These are phyloP conservation scores for Ophiostoma angusticollis DNA, from an alignment of 2,329 filamentous ascomycete genomes.

Conservation along the genomic window DNA sequence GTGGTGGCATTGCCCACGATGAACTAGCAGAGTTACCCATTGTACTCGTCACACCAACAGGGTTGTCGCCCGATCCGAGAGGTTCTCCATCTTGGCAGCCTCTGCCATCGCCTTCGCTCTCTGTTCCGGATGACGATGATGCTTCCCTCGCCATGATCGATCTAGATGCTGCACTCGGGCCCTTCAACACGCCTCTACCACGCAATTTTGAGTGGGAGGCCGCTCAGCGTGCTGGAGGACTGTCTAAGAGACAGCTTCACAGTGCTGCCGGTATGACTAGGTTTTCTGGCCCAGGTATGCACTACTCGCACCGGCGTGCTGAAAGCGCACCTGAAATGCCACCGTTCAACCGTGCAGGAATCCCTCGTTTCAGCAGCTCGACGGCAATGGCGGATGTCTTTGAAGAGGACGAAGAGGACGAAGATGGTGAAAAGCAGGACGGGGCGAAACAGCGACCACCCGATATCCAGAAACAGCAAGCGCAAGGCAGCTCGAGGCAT, in stretches of 20 bases:
- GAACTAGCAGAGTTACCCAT: slow-evolving; percentile 19
- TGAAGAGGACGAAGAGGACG: slow-evolving; percentile 65
- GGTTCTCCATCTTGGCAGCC: slow-evolving; percentile 22
- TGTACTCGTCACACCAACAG: slow-evolving; percentile 30
- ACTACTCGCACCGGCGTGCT: slow-evolving; percentile 61
- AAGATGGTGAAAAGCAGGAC: slow-evolving; percentile 13
- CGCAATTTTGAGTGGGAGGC: slow-evolving; percentile 54
- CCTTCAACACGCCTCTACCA: slow-evolving; percentile 69
- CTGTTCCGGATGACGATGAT: slow-evolving; percentile 45
- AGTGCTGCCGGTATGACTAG: slow-evolving; percentile 61
- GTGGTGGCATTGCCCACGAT: slow-evolving; percentile 11
- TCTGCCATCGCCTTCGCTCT: slow-evolving; percentile 17
- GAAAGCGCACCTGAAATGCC: slow-evolving; percentile 71
- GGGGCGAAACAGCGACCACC: neutral
- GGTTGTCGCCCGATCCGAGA: slow-evolving; percentile 17
- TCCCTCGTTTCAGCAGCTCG: slow-evolving; percentile 50
- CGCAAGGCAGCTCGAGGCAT: neutral
- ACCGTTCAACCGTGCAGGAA: slow-evolving; percentile 55
- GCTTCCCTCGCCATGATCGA: slow-evolving; percentile 73
- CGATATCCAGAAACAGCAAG: neutral
- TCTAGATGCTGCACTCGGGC: slow-evolving; percentile 81
- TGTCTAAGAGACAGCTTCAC: slow-evolving; percentile 57
- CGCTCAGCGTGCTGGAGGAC: slow-evolving; percentile 44
- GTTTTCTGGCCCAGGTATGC: slow-evolving; percentile 55
- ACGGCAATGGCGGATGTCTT: slow-evolving; percentile 78